A percentile compares a stretch with the other conserved stretches of the same genome.
Evolutionary conservation across 192 early-diverging fungal species (phyloP).

Genomic region (Geranomyces michiganensis): DNA sequence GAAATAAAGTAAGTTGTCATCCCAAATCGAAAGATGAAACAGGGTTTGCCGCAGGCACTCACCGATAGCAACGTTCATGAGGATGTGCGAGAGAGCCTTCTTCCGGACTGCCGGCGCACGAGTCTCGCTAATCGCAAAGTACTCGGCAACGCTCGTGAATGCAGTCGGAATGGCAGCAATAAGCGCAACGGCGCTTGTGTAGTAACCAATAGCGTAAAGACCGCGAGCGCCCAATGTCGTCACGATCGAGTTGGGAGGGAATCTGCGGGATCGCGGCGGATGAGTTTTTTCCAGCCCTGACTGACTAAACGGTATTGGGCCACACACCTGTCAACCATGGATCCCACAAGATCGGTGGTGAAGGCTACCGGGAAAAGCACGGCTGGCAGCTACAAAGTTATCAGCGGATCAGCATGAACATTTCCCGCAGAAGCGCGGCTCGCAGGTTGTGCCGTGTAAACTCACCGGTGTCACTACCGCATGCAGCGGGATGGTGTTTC

Average conservation of each 20-base stretch:
- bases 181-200: slow-evolving; percentile 14
- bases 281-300: no score
- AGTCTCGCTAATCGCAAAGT: slow-evolving; percentile 13
- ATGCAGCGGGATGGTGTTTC: slow-evolving; percentile 23
- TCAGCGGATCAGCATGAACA: no score
- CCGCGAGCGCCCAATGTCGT: neutral
- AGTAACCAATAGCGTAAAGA: slow-evolving; percentile 29
- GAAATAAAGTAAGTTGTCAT: no score
- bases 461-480: slow-evolving; percentile 14
- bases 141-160: slow-evolving; percentile 21
- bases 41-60: no score
- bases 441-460: no score
- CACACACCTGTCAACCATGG: slow-evolving; percentile 11
- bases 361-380: slow-evolving; percentile 24
- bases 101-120: slow-evolving; percentile 2
- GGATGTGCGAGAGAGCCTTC: slow-evolving; percentile 2
- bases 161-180: slow-evolving; percentile 19
- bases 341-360: slow-evolving; percentile 19
- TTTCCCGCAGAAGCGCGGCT: no score
- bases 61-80: slow-evolving; percentile 25
- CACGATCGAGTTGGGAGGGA: neutral
- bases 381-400: slow-evolving; percentile 17
- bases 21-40: no score
- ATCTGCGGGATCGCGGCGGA: neutral
- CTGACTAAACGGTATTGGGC: no score